Percentiles rank a stretch among this genome's conserved stretches.
These are phyloP conservation scores for Salvia splendens DNA, from an alignment of 257 asterid species.

Conservation along the genomic window DNA sequence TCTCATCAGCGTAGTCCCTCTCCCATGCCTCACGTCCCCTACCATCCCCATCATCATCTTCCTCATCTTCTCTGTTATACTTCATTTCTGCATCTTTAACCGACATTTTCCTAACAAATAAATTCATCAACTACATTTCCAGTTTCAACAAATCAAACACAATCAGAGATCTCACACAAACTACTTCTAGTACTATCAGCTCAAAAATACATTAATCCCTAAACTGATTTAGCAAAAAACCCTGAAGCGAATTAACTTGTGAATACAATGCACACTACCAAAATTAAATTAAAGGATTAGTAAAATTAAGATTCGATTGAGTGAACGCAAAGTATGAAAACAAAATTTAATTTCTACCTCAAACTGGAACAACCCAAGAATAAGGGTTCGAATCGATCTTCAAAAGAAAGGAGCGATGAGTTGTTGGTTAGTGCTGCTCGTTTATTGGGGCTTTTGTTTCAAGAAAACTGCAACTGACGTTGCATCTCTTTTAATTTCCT, in stretches of 20 bases:
- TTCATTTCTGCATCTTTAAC: conserved; percentile 42
- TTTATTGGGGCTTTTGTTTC: no score
- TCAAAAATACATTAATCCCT: background rate
- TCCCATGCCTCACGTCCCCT: conserved; percentile 90
- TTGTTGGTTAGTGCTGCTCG: no score
- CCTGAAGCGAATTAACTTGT: background rate
- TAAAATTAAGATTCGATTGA: background rate
- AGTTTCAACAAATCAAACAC: background rate
- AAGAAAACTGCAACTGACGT: no score
- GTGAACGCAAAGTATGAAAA: background rate
- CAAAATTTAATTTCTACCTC: background rate
- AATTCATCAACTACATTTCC: background rate
- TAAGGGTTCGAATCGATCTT: background rate
- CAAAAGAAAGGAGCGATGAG: no score
- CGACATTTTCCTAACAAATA: conserved; percentile 32
- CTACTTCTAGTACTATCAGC: background rate
- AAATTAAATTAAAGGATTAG: background rate
- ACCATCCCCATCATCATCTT: conserved; percentile 67
- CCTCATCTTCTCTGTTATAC: conserved; percentile 69
- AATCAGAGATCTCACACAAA: no score
- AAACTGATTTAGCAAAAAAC: background rate
- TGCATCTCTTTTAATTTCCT: no score
- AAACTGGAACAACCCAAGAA: background rate
- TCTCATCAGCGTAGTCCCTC: conserved; percentile 83
- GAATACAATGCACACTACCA: background rate